Evolutionary conservation across 1,284 basidiomycete species (phyloP).

Genomic region (Volvariella surrecta): DNA sequence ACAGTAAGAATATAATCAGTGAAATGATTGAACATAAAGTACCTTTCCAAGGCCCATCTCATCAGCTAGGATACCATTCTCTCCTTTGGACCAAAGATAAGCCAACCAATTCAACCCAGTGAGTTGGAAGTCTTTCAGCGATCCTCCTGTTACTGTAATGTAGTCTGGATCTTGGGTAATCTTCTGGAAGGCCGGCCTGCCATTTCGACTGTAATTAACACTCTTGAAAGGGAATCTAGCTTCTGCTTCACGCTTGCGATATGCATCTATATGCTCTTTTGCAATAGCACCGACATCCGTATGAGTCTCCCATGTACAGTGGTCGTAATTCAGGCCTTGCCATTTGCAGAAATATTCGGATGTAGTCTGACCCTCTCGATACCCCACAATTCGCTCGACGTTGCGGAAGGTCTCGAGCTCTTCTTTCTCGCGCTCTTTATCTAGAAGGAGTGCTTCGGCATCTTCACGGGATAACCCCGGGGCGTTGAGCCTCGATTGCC

Average conservation of each 20-base stretch:
- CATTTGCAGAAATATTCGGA: conserved; percentile 98
- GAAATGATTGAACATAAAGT: conserved; percentile 7
- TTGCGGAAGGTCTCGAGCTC: conserved; percentile 87
- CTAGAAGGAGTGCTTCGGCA: conserved; percentile 80
- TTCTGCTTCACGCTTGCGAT: conserved; percentile 71
- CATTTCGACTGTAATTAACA: conserved; percentile 54
- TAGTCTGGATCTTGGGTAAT: conserved; percentile 91
- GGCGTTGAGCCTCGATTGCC: conserved; percentile 63
- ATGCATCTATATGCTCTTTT: conserved; percentile 74
- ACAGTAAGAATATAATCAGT: conserved; percentile 7
- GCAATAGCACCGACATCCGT: conserved; percentile 75
- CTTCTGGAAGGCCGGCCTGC: conserved; percentile 79
- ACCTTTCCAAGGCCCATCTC: conserved; percentile 99
- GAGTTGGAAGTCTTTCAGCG: conserved; percentile 96
- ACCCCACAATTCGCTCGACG: conserved; percentile 87
- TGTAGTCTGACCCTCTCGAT: conserved; percentile 68
- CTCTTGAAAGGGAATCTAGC: conserved; percentile 87
- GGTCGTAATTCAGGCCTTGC: conserved; percentile 89
- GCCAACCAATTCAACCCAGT: conserved; percentile 98
- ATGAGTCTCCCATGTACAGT: conserved; percentile 93
- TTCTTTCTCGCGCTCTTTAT: conserved; percentile 86
- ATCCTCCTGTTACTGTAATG: conserved; percentile 68
- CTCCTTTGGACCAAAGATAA: conserved; percentile 90
- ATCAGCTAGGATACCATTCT: conserved; percentile 97
- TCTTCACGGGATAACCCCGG: conserved; percentile 82